Conservation (phyloP, 352 stramenopile species). For the Phytophthora capsici region DNA sequence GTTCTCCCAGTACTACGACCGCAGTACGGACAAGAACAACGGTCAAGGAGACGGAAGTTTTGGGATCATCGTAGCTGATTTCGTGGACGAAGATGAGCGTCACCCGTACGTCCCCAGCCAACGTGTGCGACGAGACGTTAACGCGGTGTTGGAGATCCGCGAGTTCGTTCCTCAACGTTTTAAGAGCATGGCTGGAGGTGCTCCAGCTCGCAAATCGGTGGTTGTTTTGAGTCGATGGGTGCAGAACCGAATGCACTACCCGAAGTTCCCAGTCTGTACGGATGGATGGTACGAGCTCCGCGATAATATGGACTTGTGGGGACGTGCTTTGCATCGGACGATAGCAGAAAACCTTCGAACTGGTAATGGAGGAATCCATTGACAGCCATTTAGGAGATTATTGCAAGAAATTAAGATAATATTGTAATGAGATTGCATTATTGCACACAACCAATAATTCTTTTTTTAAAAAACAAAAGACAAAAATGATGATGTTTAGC, state of each 20-base stretch:
- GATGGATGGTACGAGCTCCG: conserved; percentile 39
- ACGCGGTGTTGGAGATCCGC: conserved; percentile 34
- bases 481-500: no score
- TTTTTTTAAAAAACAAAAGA: no score
- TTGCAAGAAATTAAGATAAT: no score
- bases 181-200: conserved; percentile 11
- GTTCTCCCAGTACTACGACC: conserved; percentile 46
- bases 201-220: conserved; percentile 26
- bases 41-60: conserved; percentile 19
- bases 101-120: conserved; percentile 38
- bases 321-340: conserved; percentile 28
- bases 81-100: conserved; percentile 43
- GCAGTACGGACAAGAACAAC: conserved; percentile 11
- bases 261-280: conserved; percentile 30
- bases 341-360: conserved; percentile 29
- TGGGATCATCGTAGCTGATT: conserved; percentile 41
- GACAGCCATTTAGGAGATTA: no score
- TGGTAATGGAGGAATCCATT: no score
- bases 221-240: conserved; percentile 40
- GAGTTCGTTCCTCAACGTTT: conserved; percentile 17
- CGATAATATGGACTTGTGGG: conserved; percentile 44
- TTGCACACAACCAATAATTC: no score
- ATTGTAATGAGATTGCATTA: no score
- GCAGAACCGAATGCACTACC: conserved; percentile 42
- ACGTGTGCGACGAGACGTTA: conserved; percentile 37